Evolutionary conservation across 768 basidiomycete genomes (phyloP), one percentile per base, ranked within the genome.

Genomic region (Podaxis sp.): DNA sequence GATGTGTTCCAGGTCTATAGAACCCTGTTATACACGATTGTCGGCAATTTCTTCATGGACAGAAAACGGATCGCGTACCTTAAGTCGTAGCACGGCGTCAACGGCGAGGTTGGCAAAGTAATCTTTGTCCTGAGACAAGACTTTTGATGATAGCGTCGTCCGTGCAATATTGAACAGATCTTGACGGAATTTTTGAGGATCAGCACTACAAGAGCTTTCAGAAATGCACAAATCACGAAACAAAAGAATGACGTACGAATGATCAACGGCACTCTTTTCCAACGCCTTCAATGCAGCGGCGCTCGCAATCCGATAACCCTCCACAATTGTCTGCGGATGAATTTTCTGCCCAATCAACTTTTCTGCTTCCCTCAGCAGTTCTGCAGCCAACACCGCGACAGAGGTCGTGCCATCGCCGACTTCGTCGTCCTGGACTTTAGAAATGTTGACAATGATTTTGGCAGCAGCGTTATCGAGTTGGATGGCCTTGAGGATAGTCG

Each of bases 361-460:
- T 79, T 99, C 96, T 5, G 96, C 97, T 77, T 98, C 97, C 63
- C 97, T 78, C 67, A 99, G 72, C 66, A 98, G 76, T 71, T 99
- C 97, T 9, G 93, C 85, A 2, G 96, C 93, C 17, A 99, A 76
- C 13, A 99, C 96, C 56, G 93, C 94, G 27, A 98, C 94, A 55
- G 82, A 86, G 24, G 93, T 96, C 38, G 93, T 96, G 46, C 93
- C 97, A 76, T 98, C 97, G 19, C 97, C 97, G 52, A 99, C 89
- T 75, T 99, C 97, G 72, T 99, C 97, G 73, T 99, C 97, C 77
- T 98, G 97, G n/a, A 98, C 96, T 73, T 99, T 99, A 0, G 95
- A 96, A 75, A 99, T 98, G 76, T 99, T 98, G 69, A 99, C 97
- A 59, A 99, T 84, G 74, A 99, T 98, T 82, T 99, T 99, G 43